Base-by-base conservation (phyloP, 148 eudicot species). In the Oxyria digyna region DNA sequence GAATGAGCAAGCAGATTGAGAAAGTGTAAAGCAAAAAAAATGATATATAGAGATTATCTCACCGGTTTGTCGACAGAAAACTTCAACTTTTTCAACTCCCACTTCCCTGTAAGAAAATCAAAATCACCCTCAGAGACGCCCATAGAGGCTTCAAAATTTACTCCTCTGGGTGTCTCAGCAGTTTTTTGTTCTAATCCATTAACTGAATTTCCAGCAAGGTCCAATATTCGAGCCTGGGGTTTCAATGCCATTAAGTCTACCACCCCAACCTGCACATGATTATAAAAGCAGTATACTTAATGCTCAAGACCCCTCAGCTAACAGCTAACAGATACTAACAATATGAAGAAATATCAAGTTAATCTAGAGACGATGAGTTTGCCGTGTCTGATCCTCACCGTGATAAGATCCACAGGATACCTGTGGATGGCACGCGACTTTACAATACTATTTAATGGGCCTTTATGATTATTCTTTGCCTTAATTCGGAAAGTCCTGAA, bases 11-110 rank as follows among this genome's bases (percentile, higher is more conserved):
- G 11, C 23, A 46, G 52, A 43, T n/a, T 1, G 20, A 23, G 20
- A 42, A 18, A 40, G 17, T 0, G 31, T 14, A 13, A 43, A 64
- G 23, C 35, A 31, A 31, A 46, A 46, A n/a, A 17, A 3, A 0
- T 8, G 52, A n/a, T n/a, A 2, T n/a, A n/a, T 4, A 20, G 8
- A 29, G 67, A 75, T 65, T 62, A 49, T 11, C 29, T 69, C 84
- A 94, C 98, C 83, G 97, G 97, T 69, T 90, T 87, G 43, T 85
- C 85, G 69, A 88, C 89, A 64, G 96, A 88, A 57, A 94, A 86
- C 71, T 76, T 87, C 54, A 94, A 75, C 75, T 88, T 88, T 68
- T 94, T 91, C 62, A 88, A 79, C 66, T 67, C 69, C 97, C 91
- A 90, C 59, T 79, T 78, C 67, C 62, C 86, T 68, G 73, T 66